Evolutionary conservation across 805 yeast genomes (phyloP), one percentile per base, ranked within the genome.

Genomic region (Maudiozyma barnettii): DNA sequence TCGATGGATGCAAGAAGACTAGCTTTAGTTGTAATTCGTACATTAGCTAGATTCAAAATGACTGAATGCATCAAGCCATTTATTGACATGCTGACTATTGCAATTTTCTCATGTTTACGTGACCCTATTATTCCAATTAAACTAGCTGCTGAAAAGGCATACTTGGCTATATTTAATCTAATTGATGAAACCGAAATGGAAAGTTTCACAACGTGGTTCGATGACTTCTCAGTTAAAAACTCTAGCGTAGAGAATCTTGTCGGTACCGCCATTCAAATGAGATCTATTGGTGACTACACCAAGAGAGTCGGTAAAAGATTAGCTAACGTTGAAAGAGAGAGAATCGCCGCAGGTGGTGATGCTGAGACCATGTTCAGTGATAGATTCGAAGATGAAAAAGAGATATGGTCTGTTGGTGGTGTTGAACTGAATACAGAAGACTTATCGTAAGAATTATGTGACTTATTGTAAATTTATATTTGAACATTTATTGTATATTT

Each of bases 61-160:
- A 73, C 71, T 0, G 65, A 61, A 8, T 63, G 77, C 21, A 67
- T 86, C 43, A 66, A 68, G 47, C 80, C 83, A 12, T 70, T 73
- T 56, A 68, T 77, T 52, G 79, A 80, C 54, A 51, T 66, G 0
- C 56, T 91, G 45, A 86, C 76, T 3, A 87, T 93, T 13, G 72
- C 86, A 12, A 81, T 89, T 2, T 91, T 91, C 63, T 70, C 82
- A 0, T 82, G 93, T 62, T 82, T 91, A 38, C 75, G 99, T 54
- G 96, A 90, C 59, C 74, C 81, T n/a, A 72, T 86, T 43, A 87
- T 91, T 58, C 97, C 99, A 4, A 82, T 91, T 55, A 90, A 89
- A 59, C 73, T 91, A 51, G 96, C 97, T 1, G 96, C 96, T 7
- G 99, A 91, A 64, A 87, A 87, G 69, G 89, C 95, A 0, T 89